Base-by-base conservation (phyloP, 352 stramenopile species). In the Phytophthora tubulina region DNA sequence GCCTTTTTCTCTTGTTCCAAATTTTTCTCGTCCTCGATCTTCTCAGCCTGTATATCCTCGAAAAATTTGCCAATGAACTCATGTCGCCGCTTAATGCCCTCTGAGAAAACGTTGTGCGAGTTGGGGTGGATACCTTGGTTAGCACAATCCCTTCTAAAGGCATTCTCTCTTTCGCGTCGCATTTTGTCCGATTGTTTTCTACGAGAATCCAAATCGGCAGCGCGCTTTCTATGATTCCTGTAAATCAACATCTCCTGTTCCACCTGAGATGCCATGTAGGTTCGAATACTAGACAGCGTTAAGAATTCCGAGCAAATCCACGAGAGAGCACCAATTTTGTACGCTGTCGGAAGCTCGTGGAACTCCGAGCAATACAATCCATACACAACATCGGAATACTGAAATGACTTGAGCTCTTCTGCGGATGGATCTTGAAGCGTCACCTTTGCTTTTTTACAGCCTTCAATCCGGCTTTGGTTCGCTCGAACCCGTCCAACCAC, bases 241-340 rank as follows among this genome's bases (percentile, higher is more conserved):
- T 84, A 42, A 36, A 88, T 78, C 0, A 79, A 52, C 73, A 86
- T 85, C 52, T 92, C 84, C 36, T 89, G 79, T 46, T 92, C 83
- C 36, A 91, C 73, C 33, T 92, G 84, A 42, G 72, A 78, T 65
- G 79, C 75, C 52, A 92, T 75, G 54, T 84, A 87, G 11, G 73
- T 83, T 54, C 84, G 70, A 68, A 91, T 81, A 42, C 67, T 82
- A 41, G 79, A 76, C 17, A 92, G 57, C 27, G 82, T 89, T 11
- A 91, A 59, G n/a, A 92, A 89, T 66, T 91, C 83, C 6, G 78
- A 82, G 58, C 81, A 90, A 46, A 89, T 75, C 85, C 85, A 92
- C 31, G 81, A 89, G 10, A 92, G 72, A 27, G 85, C 83, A 2
- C 76, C 81, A 63, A 92, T 80, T 49, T 90, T 90, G 67, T 84